These are phyloP conservation scores for Alternaria sp. DNA, from an alignment of 2,329 filamentous ascomycete species.

Conservation along the genomic window DNA sequence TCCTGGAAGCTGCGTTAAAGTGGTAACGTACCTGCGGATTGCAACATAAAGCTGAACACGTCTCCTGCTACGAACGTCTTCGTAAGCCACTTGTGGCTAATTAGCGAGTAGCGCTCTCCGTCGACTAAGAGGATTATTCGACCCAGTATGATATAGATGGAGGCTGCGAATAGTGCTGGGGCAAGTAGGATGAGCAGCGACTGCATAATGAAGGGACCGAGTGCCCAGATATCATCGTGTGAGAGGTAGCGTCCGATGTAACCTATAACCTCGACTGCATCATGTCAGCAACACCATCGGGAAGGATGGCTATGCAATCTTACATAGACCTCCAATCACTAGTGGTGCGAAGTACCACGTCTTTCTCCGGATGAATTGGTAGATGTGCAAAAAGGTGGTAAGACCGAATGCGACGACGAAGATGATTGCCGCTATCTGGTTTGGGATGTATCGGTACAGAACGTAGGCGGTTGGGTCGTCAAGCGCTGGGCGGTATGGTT, in stretches of 20 bases:
- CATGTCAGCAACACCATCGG: neutral
- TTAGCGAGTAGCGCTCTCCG: conserved; percentile 48
- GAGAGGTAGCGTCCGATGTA: conserved; percentile 56
- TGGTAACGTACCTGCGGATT: conserved; percentile 27
- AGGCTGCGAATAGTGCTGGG: conserved; percentile 56
- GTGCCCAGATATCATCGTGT: conserved; percentile 44
- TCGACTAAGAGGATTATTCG: conserved; percentile 51
- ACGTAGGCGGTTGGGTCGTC: conserved; percentile 20
- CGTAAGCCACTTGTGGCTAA: conserved; percentile 51
- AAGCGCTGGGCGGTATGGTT: conserved; percentile 15
- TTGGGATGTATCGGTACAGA: conserved; percentile 50
- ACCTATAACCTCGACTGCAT: conserved; percentile 57
- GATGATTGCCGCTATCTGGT: conserved; percentile 53
- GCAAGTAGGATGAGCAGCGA: conserved; percentile 53
- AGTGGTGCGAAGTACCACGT: conserved; percentile 62
- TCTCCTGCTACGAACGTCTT: conserved; percentile 56
- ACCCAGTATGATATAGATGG: conserved; percentile 58
- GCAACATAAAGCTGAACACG: conserved; percentile 53
- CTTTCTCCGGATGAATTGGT: conserved; percentile 49
- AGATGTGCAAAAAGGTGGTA: conserved; percentile 50
- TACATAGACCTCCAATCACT: conserved; percentile 58
- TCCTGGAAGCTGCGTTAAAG: conserved; percentile 35
- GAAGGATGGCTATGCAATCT: conserved; percentile 9
- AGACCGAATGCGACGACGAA: conserved; percentile 55
- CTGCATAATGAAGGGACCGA: conserved; percentile 53